These are phyloP conservation scores for Sclerospora graminicola DNA, from an alignment of 352 stramenopile species.

Conservation along the genomic window DNA sequence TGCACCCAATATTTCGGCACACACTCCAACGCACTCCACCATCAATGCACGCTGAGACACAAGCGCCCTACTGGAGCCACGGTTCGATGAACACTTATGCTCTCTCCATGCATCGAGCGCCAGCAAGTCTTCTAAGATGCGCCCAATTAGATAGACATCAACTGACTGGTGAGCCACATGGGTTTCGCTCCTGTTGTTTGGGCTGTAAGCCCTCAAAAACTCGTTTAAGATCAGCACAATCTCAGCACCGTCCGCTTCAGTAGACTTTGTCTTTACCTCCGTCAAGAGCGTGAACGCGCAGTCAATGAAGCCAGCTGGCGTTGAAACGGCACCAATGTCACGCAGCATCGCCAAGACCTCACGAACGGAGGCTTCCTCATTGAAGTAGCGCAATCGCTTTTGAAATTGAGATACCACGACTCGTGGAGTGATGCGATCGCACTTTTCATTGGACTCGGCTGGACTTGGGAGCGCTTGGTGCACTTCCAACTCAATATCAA, in stretches of 20 bases:
- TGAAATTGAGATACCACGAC: conserved; percentile 65
- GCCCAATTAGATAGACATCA: conserved; percentile 55
- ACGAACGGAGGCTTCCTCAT: conserved; percentile 51
- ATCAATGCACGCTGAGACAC: conserved; percentile 49
- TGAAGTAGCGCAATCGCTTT: conserved; percentile 64
- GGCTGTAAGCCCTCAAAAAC: conserved; percentile 30
- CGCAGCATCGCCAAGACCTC: conserved; percentile 36
- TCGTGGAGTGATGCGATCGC: not conserved
- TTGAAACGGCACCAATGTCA: conserved; percentile 32
- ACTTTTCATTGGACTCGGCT: conserved; percentile 1
- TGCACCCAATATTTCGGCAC: conserved; percentile 43
- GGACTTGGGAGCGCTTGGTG: conserved; percentile 27
- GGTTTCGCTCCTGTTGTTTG: not conserved
- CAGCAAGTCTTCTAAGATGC: conserved; percentile 68
- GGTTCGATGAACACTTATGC: conserved; percentile 1
- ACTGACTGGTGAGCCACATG: conserved; percentile 6
- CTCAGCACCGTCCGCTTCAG: conserved; percentile 15
- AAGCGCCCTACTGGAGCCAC: conserved; percentile 4
- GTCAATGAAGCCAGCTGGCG: conserved; percentile 57
- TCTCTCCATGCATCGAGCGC: conserved; percentile 34
- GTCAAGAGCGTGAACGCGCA: conserved; percentile 41
- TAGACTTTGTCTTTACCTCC: not conserved
- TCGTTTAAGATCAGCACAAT: conserved; percentile 60
- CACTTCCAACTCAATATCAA: conserved; percentile 69
- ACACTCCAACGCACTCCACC: conserved; percentile 66